These are phyloP conservation scores for Psilocybe subaeruginosa DNA, from an alignment of 768 basidiomycete species.

Conservation along the genomic window DNA sequence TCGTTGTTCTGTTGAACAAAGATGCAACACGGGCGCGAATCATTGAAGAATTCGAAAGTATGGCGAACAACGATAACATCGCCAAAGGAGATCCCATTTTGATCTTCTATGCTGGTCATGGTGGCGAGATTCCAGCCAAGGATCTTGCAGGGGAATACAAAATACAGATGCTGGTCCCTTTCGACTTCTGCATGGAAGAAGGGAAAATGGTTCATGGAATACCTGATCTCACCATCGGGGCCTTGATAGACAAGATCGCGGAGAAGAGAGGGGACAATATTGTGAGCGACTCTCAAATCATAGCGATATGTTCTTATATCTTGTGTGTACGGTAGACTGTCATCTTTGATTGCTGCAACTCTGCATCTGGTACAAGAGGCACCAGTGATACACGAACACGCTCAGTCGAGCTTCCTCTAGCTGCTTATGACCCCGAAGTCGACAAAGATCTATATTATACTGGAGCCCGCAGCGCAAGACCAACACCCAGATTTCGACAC, in stretches of 20 bases:
- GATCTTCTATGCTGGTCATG: constrained; percentile 20
- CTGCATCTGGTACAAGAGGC: constrained; percentile 12
- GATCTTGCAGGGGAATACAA: background rate
- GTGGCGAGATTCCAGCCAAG: background rate
- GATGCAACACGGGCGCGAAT: constrained; percentile 13
- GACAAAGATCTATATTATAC: too few relatives aligned
- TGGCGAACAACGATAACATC: constrained; percentile 6
- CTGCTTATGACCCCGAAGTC: too few relatives aligned
- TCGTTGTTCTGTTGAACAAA: constrained; percentile 8
- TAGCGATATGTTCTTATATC: background rate
- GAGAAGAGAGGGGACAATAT: constrained; percentile 18
- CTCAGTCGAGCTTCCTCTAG: background rate
- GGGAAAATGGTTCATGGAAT: constrained; percentile 9
- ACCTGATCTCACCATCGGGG: constrained; percentile 12
- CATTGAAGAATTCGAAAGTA: constrained; percentile 6
- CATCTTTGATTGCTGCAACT: constrained; percentile 19
- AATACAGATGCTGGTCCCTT: constrained; percentile 16
- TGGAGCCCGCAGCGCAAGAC: background rate
- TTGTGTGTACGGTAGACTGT: constrained; percentile 6
- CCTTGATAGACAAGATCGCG: constrained; percentile 11
- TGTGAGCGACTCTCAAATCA: constrained; percentile 1
- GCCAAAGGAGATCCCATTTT: constrained; percentile 13
- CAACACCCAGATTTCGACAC: background rate
- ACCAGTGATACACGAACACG: constrained; percentile 1
- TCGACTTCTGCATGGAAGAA: constrained; percentile 11